A percentile compares a stretch with the other conserved stretches of the same genome.
Conservation (phyloP, 805 yeast genomes). For the Cyberlindnera suaveolens region DNA sequence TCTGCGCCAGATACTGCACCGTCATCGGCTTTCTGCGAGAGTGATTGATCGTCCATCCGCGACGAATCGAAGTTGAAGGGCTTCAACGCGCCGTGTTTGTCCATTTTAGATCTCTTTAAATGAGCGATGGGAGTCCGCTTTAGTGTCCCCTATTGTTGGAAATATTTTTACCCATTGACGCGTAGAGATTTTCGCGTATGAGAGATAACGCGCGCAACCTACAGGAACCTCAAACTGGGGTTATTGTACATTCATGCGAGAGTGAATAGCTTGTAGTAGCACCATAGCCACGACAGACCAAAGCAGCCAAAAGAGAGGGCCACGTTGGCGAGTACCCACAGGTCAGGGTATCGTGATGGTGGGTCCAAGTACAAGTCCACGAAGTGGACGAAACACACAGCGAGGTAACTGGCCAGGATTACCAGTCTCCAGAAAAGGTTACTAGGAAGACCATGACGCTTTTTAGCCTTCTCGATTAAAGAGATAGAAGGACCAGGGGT, state of each 20-base stretch:
- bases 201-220: too few relatives aligned
- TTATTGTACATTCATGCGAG: conserved; percentile 22
- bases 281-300: conserved; percentile 76
- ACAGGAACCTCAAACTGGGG: too few relatives aligned
- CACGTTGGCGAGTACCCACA: conserved; percentile 78
- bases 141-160: too few relatives aligned
- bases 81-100: conserved; percentile 12
- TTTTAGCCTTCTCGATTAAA: conserved; percentile 25
- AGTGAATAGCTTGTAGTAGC: conserved; percentile 43
- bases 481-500: conserved; percentile 41
- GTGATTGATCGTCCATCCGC: conserved; percentile 25
- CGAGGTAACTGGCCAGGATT: conserved; percentile 47
- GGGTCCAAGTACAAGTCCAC: conserved; percentile 47
- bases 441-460: conserved; percentile 42
- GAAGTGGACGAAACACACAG: conserved; percentile 43
- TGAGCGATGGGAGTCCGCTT: too few relatives aligned
- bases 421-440: conserved; percentile 42
- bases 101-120: conserved; percentile 1
- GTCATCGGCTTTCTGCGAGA: conserved; percentile 32
- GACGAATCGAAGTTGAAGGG: conserved; percentile 29
- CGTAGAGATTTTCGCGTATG: too few relatives aligned
- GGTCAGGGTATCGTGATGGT: conserved; percentile 66
- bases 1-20: conserved; percentile 3
- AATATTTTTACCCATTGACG: too few relatives aligned
- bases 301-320: conserved; percentile 73